These are phyloP conservation scores for Leccinum olivaceopallidum DNA, from an alignment of 768 basidiomycete genomes.

Conservation along the genomic window DNA sequence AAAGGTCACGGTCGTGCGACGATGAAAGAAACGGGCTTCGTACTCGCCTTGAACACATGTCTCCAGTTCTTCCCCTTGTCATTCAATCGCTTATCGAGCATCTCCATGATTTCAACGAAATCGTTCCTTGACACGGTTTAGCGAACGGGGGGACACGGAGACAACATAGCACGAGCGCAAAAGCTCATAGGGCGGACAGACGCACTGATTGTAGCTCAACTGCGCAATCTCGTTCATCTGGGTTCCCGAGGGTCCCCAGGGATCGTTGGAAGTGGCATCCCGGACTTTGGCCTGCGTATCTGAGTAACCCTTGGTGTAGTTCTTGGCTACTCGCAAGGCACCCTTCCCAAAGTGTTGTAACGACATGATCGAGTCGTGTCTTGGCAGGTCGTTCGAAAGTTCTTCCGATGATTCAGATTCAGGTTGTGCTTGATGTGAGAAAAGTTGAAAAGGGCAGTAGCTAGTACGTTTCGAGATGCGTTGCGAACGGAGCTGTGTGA, in stretches of 20 bases:
- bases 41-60: conserved; percentile 93
- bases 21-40: background rate
- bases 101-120: conserved; percentile 99
- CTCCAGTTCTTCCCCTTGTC: conserved; percentile 99
- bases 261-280: conserved; percentile 96
- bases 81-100: conserved; percentile 96
- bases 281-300: conserved; percentile 95
- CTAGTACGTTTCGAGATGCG: conserved; percentile 11
- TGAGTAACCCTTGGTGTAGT: conserved; percentile 95
- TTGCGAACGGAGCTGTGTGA: conserved; percentile 23
- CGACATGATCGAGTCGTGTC: conserved; percentile 35
- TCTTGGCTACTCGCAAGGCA: conserved; percentile 87
- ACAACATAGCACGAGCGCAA: background rate
- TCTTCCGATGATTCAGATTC: background rate
- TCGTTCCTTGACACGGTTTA: conserved; percentile 58
- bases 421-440: background rate
- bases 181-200: background rate
- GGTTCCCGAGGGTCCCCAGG: conserved; percentile 95
- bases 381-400: background rate
- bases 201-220: conserved; percentile 94
- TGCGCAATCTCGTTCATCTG: conserved; percentile 99
- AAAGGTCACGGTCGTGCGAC: background rate
- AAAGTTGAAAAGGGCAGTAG: conserved; percentile 15
- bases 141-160: background rate
- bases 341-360: conserved; percentile 84